These are phyloP conservation scores for Balakata baccata DNA, from an alignment of 345 rosid species.

Conservation along the genomic window DNA sequence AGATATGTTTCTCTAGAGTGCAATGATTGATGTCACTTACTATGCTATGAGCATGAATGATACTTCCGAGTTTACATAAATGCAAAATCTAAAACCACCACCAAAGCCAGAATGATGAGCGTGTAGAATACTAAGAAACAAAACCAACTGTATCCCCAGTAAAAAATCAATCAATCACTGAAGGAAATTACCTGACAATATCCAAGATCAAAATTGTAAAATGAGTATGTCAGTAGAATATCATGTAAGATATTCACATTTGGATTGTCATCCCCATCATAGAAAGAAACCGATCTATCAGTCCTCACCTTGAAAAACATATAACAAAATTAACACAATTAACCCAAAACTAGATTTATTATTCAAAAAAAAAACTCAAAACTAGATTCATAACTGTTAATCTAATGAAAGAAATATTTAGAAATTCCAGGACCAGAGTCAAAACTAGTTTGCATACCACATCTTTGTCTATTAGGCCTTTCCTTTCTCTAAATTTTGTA, in stretches of 20 bases:
- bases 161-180: not conserved
- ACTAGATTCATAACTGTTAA: not conserved
- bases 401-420: not conserved
- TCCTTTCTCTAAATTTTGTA: constrained; percentile 91
- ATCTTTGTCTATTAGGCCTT: constrained; percentile 86
- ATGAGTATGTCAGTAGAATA: constrained; percentile 83
- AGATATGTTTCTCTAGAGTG: not conserved
- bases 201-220: constrained; percentile 96
- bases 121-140: constrained; percentile 3
- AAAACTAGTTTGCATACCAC: constrained; percentile 74
- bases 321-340: not conserved
- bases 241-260: constrained; percentile 76
- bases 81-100: not conserved
- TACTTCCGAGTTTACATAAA: not conserved
- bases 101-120: constrained; percentile 2
- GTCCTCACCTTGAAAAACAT: constrained; percentile 76
- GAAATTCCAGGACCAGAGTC: not conserved
- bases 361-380: too few relatives aligned
- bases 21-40: not conserved
- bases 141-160: not conserved
- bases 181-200: constrained; percentile 82
- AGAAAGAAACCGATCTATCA: constrained; percentile 72
- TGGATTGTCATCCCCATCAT: constrained; percentile 87
- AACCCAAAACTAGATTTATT: constrained; percentile 3
- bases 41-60: not conserved